Percentiles rank a stretch among this genome's conserved stretches.
Evolutionary conservation across 345 rosid species (phyloP).

Genomic region (Hypericum perforatum): DNA sequence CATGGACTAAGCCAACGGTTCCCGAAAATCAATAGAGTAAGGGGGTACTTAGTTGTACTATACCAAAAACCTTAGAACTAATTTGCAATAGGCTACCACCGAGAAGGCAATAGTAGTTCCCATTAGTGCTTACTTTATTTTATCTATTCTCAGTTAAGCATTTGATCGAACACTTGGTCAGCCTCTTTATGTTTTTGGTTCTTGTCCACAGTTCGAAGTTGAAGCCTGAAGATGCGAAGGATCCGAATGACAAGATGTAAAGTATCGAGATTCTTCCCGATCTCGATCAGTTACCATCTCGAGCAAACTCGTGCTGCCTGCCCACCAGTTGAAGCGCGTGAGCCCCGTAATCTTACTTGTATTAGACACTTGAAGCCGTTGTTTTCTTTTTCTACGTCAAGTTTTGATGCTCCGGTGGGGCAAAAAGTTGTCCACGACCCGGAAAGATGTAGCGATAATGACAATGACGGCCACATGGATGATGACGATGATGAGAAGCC

Average conservation of each 20-base stretch:
- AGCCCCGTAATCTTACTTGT: neutral
- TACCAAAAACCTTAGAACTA: too few species aligned
- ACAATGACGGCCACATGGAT: conserved; percentile 17
- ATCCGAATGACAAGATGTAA: conserved; percentile 19
- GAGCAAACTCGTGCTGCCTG: conserved; percentile 5
- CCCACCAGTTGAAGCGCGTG: conserved; percentile 11
- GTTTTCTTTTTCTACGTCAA: conserved; percentile 20
- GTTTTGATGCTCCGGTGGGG: conserved; percentile 11
- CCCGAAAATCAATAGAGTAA: too few species aligned
- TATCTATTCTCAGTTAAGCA: too few species aligned
- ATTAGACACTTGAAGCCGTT: conserved; percentile 4
- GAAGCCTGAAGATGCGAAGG: conserved; percentile 18
- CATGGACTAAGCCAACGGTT: too few species aligned
- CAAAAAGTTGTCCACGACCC: neutral
- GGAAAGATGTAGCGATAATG: neutral
- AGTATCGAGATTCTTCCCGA: neutral
- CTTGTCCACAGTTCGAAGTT: too few species aligned
- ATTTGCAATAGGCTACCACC: too few species aligned
- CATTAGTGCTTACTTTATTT: too few species aligned
- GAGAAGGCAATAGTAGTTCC: too few species aligned
- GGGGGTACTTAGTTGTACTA: too few species aligned
- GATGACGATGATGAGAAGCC: conserved; percentile 10
- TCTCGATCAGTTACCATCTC: conserved; percentile 10
- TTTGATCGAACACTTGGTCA: too few species aligned
- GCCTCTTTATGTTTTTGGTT: too few species aligned